Evolutionary conservation across 305 asterid species (phyloP).

Genomic region (Fraxinus velutina): DNA sequence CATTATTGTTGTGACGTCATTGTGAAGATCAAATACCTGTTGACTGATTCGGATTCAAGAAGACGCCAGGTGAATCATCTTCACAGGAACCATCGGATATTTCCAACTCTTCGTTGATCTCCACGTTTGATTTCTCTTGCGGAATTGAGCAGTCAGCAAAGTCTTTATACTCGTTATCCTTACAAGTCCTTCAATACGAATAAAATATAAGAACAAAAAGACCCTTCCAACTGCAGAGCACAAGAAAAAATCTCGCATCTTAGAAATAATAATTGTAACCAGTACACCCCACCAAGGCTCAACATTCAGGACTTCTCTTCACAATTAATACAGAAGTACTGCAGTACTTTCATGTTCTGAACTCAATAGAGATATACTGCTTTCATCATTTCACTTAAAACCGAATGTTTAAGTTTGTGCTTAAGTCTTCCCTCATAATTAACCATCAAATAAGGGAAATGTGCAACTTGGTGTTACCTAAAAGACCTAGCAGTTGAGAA

Average conservation of each 20-base stretch:
- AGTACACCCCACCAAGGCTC: slow-evolving; percentile 10
- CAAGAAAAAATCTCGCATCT: slow-evolving; percentile 19
- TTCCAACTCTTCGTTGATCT: slow-evolving; percentile 75
- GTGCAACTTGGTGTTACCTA: neutral
- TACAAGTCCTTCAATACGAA: slow-evolving; percentile 65
- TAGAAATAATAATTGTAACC: slow-evolving; percentile 3
- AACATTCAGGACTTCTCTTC: slow-evolving; percentile 15
- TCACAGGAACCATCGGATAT: slow-evolving; percentile 76
- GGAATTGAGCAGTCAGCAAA: slow-evolving; percentile 75
- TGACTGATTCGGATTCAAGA: slow-evolving; percentile 34
- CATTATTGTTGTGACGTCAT: slow-evolving; percentile 1
- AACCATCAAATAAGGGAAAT: neutral
- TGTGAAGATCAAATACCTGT: slow-evolving; percentile 43
- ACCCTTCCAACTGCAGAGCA: slow-evolving; percentile 14
- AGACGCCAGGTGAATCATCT: slow-evolving; percentile 52
- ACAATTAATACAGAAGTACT: slow-evolving; percentile 1
- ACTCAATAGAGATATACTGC: slow-evolving; percentile 3
- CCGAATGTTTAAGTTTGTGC: slow-evolving; percentile 1
- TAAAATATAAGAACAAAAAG: slow-evolving; percentile 20
- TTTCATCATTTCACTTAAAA: slow-evolving; percentile 8
- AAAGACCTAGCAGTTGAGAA: neutral
- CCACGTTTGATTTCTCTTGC: slow-evolving; percentile 88
- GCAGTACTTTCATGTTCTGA: neutral
- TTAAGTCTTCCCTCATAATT: slow-evolving; percentile 14
- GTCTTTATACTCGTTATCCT: slow-evolving; percentile 66